phyloP scores from a whole-genome alignment of 768 basidiomycete genomes.

The Lactifluus piperatus region DNA sequence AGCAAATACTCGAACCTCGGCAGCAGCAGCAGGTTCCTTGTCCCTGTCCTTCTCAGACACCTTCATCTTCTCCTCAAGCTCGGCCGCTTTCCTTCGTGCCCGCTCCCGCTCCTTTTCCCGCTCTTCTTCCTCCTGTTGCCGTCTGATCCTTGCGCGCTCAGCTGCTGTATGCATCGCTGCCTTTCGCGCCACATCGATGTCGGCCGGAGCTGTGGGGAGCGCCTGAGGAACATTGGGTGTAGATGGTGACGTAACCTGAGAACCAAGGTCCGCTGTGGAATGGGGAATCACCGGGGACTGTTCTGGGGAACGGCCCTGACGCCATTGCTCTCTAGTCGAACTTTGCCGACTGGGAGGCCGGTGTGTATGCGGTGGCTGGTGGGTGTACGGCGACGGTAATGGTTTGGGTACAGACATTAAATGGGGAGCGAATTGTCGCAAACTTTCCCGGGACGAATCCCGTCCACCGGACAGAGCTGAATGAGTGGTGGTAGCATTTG shows the following conservation, averaged over 20 bases:
- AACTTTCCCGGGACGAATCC: slow-evolving; percentile 18
- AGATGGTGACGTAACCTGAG: slow-evolving; percentile 10
- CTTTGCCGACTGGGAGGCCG: slow-evolving; percentile 10
- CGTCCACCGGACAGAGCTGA: slow-evolving; percentile 13
- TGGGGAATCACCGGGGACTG: slow-evolving; percentile 7
- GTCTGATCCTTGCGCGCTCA: slow-evolving; percentile 69
- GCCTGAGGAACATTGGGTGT: slow-evolving; percentile 20
- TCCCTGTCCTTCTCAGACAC: slow-evolving; percentile 15
- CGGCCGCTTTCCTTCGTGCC: slow-evolving; percentile 70
- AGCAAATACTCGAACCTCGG: not conserved
- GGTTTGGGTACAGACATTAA: slow-evolving; percentile 1
- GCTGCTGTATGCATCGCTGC: slow-evolving; percentile 79
- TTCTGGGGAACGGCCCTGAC: slow-evolving; percentile 13
- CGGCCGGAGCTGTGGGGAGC: slow-evolving; percentile 20
- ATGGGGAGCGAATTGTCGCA: slow-evolving; percentile 20
- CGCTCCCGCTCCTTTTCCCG: slow-evolving; percentile 73
- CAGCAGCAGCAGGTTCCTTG: not conserved
- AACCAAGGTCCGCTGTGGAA: not conserved
- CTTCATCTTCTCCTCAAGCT: slow-evolving; percentile 62
- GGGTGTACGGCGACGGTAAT: slow-evolving; percentile 11
- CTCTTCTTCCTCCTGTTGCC: slow-evolving; percentile 78
- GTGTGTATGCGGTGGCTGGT: slow-evolving; percentile 4
- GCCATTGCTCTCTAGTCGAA: slow-evolving; percentile 17
- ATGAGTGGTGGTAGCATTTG: slow-evolving; percentile 13
- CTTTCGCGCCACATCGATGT: slow-evolving; percentile 57